phyloP scores from a whole-genome alignment of 2,329 filamentous ascomycete genomes.

The Bipolaris bicolor region DNA sequence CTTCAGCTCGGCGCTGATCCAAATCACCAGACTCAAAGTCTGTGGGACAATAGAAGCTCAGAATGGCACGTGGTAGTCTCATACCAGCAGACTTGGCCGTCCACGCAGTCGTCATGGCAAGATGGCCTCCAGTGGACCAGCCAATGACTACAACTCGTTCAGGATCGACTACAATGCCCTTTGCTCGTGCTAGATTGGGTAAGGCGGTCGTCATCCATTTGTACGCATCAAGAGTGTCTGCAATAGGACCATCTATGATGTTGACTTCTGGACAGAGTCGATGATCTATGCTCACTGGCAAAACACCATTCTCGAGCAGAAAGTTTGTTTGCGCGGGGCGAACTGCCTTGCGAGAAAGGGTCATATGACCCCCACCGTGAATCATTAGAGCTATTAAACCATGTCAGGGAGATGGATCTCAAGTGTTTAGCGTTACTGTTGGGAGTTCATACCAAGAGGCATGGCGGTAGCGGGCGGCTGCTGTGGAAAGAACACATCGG shows the following conservation, averaged over 20 bases:
- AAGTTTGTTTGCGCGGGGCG: constrained; percentile 46
- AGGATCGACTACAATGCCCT: constrained; percentile 21
- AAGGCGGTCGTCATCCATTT: background rate
- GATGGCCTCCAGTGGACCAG: constrained; percentile 57
- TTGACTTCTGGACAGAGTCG: constrained; percentile 58
- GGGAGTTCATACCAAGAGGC: constrained; percentile 10
- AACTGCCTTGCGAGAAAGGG: constrained; percentile 49
- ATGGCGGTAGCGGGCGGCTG: constrained; percentile 1
- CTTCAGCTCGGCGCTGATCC: constrained; percentile 1
- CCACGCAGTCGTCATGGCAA: constrained; percentile 55
- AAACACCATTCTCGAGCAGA: constrained; percentile 50
- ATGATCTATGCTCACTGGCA: constrained; percentile 59
- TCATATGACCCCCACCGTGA: constrained; percentile 54
- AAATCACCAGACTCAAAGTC: constrained; percentile 1
- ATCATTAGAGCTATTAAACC: constrained; percentile 50
- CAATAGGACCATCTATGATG: constrained; percentile 55
- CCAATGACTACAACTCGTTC: constrained; percentile 52
- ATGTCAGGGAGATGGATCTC: constrained; percentile 11
- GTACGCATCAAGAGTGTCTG: constrained; percentile 50
- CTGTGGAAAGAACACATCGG: constrained; percentile 45
- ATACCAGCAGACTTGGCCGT: constrained; percentile 42
- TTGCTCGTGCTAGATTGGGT: background rate
- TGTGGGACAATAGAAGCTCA: constrained; percentile 56
- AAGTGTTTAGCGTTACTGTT: background rate
- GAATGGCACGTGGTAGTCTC: constrained; percentile 50